Evolutionary conservation across 768 basidiomycete species (phyloP), one percentile per base, ranked within the genome.

Genomic region (Lactarius evosmus): DNA sequence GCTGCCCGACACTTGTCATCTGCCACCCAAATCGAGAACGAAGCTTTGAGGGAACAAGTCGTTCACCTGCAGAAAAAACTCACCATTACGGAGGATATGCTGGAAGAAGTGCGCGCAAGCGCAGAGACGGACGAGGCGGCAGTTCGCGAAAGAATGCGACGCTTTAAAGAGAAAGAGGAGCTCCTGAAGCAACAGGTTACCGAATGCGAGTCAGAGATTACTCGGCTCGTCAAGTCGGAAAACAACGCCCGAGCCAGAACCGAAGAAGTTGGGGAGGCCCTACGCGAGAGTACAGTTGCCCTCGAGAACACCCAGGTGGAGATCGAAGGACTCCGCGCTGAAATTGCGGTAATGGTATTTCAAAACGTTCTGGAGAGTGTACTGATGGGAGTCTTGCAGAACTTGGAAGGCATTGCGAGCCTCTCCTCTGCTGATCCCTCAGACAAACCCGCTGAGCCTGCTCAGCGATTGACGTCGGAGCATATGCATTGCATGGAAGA

Each of bases 21-120:
- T 9, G 95, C 95, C 0, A 83, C 87, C 2, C 86, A 93, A 71
- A 98, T 99, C 67, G 95, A 99, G 74, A 98, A 98, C 70, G 95
- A 98, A 73, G 88, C 85, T 16, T 83, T 98, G 14, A 85, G 83
- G 17, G 95, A 95, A 32, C 95, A 99, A 73, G 82, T 93, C n/a
- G 83, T 85, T 44, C 92, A 98, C 74, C 78, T 96, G 36, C 89
- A 93, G 71, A 85, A 83, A 71, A 89, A 88, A 73, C 81, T 95
- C 32, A 74, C 80, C 2, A 78, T 77, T 41, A 78, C 96, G 70
- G 95, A 98, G 71, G 96, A 96, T 70, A 78, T 85, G 67, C 80
- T 98, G 17, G 93, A 95, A 68, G 94, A 97, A 70, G 78, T 82
- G 1, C 85, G 80, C 27, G 80, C 79, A 2, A 79, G 84, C 25